Base-by-base conservation (phyloP, 2,329 filamentous ascomycete genomes). In the Trichophyton rubrum region DNA sequence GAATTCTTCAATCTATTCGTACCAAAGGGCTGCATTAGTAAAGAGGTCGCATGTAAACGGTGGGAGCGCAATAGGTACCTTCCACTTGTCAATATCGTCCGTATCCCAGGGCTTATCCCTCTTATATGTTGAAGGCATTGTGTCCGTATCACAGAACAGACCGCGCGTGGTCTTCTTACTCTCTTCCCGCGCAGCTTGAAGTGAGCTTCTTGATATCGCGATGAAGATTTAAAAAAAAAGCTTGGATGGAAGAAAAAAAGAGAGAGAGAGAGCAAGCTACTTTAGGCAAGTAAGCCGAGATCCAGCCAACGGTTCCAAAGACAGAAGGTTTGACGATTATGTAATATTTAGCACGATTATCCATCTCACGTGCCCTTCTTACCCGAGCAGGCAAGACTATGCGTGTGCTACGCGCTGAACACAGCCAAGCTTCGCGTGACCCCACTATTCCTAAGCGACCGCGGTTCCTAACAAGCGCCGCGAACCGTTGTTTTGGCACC, bases 41-140 rank as follows among this genome's bases (percentile, higher is more conserved):
- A 5, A 24, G 43, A 45, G 38, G 30, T 17, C 15, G 30, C n/a
- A 17, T 13, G 17, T 11, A 59, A 43, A 15, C 9, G 13, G 15
- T 57, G 38, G 9, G 22, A 4, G 33, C 27, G 40, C 22, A 40
- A 66, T 68, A 27, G n/a, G n/a, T 57, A 86, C 85, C 80, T 90
- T 92, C 90, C 90, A 97, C 74, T 96, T 95, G 77, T 97, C 92
- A 65, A 97, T 89, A 70, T 96, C 93, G 64, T 95, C 91, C 61
- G 91, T 95, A 70, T 96, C 91, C 91, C 91, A 95, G 60, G 90
- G 88, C 74, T 96, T 96, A 2, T 95, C 89, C 67, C 83, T 87
- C 64, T 96, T 88, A 76, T 96, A 85, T 66, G 87, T 95, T 33
- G 89, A 93, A 64, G 90, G 90, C 90, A 96, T 90, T 68, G 77